Percentiles rank a stretch among this genome's conserved stretches.
These are phyloP conservation scores for barley (Hordeum vulgare) DNA, from an alignment of 176 grass and related monocot genomes.

Conservation along the genomic window MorexV3_pseudomolecules_assembly NC_058519.1:555660077-555660576, in stretches of 20 bases:
- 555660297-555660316: conserved; percentile 93
- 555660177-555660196: conserved; percentile 43
- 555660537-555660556: neutral
- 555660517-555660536: conserved; percentile 3
- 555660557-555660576: neutral
- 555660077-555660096: conserved; percentile 55
- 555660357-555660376: neutral
- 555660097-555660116: conserved; percentile 91
- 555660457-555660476: neutral
- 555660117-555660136: conserved; percentile 82
- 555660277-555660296: conserved; percentile 94
- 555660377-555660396: conserved; percentile 8
- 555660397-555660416: neutral
- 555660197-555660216: conserved; percentile 21
- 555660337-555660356: conserved; percentile 16
- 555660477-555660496: neutral
- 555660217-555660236: conserved; percentile 37
- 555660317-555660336: conserved; percentile 73
- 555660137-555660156: conserved; percentile 94
- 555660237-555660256: conserved; percentile 89
- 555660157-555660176: conserved; percentile 77
- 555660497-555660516: neutral
- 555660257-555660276: conserved; percentile 83
- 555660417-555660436: neutral
- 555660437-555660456: neutral